Evolutionary conservation across 495 filamentous ascomycete species (phyloP).

Genomic region (Aspergillus sclerotioniger): DNA sequence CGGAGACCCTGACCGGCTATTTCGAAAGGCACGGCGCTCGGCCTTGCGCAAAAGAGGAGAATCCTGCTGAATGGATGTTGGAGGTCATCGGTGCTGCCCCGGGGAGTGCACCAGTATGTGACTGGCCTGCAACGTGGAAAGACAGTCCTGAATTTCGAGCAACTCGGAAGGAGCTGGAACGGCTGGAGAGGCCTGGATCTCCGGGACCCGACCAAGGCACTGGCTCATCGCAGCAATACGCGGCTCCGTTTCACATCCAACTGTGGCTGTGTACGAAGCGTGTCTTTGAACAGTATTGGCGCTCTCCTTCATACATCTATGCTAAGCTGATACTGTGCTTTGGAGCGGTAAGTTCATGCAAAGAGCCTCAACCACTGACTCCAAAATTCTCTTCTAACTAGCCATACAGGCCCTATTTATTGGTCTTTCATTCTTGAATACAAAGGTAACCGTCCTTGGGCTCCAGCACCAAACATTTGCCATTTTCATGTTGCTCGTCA

Average conservation of each 20-base stretch:
- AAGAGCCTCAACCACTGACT: conserved; percentile 45
- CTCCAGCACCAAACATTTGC: conserved; percentile 82
- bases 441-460: conserved; percentile 61
- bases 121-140: conserved; percentile 76
- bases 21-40: conserved; percentile 69
- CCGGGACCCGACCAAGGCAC: conserved; percentile 5
- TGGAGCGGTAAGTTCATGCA: conserved; percentile 67
- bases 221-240: conserved; percentile 13
- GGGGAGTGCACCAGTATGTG: conserved; percentile 59
- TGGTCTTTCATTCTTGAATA: conserved; percentile 71
- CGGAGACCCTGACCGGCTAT: conserved; percentile 51
- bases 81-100: conserved; percentile 82
- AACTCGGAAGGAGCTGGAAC: conserved; percentile 46
- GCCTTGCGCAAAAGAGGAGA: conserved; percentile 53
- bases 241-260: conserved; percentile 41
- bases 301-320: conserved; percentile 50
- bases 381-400: neutral
- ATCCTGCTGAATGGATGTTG: conserved; percentile 88
- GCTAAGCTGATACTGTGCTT: conserved; percentile 46
- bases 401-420: conserved; percentile 64
- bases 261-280: conserved; percentile 36
- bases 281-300: conserved; percentile 50
- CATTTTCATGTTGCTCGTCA: conserved; percentile 75
- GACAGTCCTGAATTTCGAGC: conserved; percentile 61
- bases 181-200: conserved; percentile 52